Conservation (phyloP, 106 monocot species). For the Dendrobium nobile region DNA sequence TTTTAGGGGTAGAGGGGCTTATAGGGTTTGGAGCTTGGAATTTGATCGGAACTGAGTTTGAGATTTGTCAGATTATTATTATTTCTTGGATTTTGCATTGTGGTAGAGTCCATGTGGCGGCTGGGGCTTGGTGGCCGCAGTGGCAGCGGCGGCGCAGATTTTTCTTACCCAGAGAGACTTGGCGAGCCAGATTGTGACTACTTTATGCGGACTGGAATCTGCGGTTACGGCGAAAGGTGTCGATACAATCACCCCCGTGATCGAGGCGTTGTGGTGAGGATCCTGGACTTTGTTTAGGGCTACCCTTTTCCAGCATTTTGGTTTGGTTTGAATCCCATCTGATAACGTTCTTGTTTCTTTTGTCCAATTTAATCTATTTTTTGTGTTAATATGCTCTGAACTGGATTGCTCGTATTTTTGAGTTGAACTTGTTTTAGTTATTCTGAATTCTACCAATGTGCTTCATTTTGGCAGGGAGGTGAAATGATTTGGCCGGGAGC, state of each 20-base stretch:
- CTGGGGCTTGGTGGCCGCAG: constrained; percentile 3
- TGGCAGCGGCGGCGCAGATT: constrained; percentile 8
- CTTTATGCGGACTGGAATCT: constrained; percentile 76
- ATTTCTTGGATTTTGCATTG: constrained; percentile 7
- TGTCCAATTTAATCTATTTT: not conserved
- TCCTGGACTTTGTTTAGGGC: not conserved
- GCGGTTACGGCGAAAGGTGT: constrained; percentile 79
- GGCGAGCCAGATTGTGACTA: constrained; percentile 73
- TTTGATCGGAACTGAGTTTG: not conserved
- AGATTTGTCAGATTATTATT: not conserved
- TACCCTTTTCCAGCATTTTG: not conserved
- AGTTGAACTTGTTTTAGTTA: not conserved
- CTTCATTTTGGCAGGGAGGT: not conserved
- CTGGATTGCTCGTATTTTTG: not conserved
- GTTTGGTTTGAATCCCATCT: not conserved
- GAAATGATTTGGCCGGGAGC: constrained; percentile 12
- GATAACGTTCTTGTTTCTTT: not conserved
- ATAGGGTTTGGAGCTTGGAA: constrained; percentile 5
- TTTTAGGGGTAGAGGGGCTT: not conserved
- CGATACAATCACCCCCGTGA: constrained; percentile 87
- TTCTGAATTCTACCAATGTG: not conserved
- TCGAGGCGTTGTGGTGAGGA: constrained; percentile 13
- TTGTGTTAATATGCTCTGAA: not conserved
- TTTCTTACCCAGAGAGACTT: constrained; percentile 66
- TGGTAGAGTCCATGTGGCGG: constrained; percentile 13